Percentiles rank a stretch among this genome's conserved stretches.
These are phyloP conservation scores for Taiozyma sp. DNA, from an alignment of 1,139 yeast genomes.

Conservation along the genomic window DNA sequence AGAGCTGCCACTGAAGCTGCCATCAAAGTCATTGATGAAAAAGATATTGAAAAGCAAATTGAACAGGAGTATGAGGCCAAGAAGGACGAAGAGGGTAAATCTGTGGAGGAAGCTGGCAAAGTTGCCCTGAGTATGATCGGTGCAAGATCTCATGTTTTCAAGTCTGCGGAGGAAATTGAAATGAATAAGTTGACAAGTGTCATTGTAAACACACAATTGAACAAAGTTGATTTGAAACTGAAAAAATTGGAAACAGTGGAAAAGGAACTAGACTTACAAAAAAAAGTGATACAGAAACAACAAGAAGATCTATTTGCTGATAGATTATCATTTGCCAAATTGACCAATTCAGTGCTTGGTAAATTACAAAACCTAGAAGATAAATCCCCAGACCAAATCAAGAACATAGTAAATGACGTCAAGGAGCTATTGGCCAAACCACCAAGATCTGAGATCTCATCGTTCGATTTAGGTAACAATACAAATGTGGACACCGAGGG, in stretches of 20 bases:
- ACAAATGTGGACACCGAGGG: slow-evolving; percentile 11
- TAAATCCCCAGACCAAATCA: slow-evolving; percentile 22
- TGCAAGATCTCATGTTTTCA: slow-evolving; percentile 78
- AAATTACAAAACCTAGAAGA: slow-evolving; percentile 10
- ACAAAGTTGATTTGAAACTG: slow-evolving; percentile 75
- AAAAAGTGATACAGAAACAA: slow-evolving; percentile 65
- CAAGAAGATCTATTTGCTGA: slow-evolving; percentile 83
- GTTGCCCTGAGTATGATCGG: slow-evolving; percentile 67
- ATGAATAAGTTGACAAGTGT: slow-evolving; percentile 55
- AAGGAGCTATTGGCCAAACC: slow-evolving; percentile 50
- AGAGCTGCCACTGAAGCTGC: slow-evolving; percentile 76
- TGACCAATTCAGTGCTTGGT: slow-evolving; percentile 22
- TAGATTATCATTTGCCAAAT: slow-evolving; percentile 53
- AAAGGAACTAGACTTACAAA: slow-evolving; percentile 72
- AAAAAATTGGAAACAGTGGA: slow-evolving; percentile 69
- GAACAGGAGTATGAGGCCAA: slow-evolving; percentile 7
- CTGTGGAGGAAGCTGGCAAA: slow-evolving; percentile 45
- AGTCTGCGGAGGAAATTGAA: slow-evolving; percentile 78
- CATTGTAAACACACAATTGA: slow-evolving; percentile 66
- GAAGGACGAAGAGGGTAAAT: slow-evolving; percentile 5
- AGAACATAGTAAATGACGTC: slow-evolving; percentile 40
- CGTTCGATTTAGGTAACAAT: slow-evolving; percentile 12
- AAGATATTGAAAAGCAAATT: slow-evolving; percentile 21
- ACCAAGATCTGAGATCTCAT: slow-evolving; percentile 26
- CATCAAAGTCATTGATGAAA: slow-evolving; percentile 51